Conservation (phyloP, 1,284 basidiomycete species). For the Ceratobasidium papillatum region DNA sequence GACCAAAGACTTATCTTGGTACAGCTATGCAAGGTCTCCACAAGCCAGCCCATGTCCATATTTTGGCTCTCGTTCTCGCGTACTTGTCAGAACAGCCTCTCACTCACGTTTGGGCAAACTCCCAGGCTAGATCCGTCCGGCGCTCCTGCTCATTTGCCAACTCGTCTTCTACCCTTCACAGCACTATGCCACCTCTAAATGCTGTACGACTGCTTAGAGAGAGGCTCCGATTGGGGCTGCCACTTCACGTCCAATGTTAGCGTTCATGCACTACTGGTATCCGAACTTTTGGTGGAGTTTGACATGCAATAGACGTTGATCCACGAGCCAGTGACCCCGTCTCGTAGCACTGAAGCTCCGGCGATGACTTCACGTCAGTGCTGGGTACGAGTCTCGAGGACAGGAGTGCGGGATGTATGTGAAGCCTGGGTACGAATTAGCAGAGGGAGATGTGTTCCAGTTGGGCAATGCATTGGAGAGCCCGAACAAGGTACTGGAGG, state of each 20-base stretch:
- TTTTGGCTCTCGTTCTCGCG: background rate
- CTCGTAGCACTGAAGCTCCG: background rate
- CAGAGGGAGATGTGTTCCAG: background rate
- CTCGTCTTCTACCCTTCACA: background rate
- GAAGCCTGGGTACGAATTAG: background rate
- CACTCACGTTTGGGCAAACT: background rate
- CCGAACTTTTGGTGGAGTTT: background rate
- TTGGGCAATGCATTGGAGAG: background rate
- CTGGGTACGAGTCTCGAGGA: background rate
- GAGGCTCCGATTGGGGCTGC: background rate
- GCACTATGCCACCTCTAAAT: background rate
- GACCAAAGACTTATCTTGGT: background rate
- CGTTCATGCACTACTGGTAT: background rate
- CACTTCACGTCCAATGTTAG: background rate
- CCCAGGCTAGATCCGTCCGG: background rate
- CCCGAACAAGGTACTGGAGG: background rate
- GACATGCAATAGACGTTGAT: background rate
- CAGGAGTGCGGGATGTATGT: background rate
- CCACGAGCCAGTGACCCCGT: background rate
- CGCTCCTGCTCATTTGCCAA: background rate
- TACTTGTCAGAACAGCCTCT: background rate
- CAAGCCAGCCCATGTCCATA: background rate
- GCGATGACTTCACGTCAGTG: background rate
- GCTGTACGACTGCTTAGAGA: background rate
- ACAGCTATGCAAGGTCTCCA: background rate